These are phyloP conservation scores for Polyporus arcularius DNA, from an alignment of 768 basidiomycete species.

Conservation along the genomic window DNA sequence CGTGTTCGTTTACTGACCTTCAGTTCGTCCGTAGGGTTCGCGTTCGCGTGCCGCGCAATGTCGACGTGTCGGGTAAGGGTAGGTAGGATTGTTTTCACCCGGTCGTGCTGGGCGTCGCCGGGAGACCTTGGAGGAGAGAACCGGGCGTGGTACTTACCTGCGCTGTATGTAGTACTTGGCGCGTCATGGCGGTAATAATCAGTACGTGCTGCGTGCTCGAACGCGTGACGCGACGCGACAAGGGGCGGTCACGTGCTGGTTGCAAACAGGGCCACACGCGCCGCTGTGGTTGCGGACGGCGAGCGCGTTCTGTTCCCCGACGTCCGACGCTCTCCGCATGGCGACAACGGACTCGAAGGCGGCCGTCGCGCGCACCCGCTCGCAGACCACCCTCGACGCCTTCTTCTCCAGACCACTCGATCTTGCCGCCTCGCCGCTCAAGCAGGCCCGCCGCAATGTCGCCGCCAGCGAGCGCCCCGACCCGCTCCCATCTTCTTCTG, in stretches of 20 bases:
- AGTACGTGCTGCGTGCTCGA: no score
- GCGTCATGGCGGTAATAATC: no score
- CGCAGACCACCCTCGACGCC: slow-evolving; percentile 10
- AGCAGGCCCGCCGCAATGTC: slow-evolving; percentile 1
- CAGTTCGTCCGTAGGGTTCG: no score
- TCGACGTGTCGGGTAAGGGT: no score
- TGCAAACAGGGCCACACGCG: background rate
- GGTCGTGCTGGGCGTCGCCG: no score
- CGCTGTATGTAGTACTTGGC: no score
- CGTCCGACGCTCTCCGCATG: background rate
- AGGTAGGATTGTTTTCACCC: no score
- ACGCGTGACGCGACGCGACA: background rate
- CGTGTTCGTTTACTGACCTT: no score
- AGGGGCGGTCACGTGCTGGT: background rate
- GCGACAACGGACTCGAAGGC: background rate
- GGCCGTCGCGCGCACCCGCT: slow-evolving; percentile 5
- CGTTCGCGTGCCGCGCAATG: no score
- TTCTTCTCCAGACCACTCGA: background rate
- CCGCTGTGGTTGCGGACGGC: background rate
- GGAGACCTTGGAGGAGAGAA: no score
- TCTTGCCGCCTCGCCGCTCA: slow-evolving; percentile 8
- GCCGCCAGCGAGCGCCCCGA: background rate
- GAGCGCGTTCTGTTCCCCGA: background rate
- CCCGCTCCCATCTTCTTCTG: background rate
- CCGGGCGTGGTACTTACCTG: no score